phyloP scores from a whole-genome alignment of 805 yeast genomes.

The Cyberlindnera euphorbiiphila region DNA sequence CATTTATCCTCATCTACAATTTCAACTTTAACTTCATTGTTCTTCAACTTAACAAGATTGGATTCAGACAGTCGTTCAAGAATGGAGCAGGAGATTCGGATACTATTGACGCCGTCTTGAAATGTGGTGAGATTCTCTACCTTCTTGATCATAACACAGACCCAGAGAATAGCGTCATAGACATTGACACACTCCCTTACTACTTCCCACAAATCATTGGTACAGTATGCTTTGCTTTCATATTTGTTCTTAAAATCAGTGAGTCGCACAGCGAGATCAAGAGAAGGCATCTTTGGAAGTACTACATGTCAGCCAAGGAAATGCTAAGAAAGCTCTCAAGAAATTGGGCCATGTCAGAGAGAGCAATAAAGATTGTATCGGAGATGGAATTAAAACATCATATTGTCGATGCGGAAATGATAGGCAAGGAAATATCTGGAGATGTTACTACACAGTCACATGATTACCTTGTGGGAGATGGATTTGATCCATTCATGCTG shows the following conservation, averaged over 20 bases:
- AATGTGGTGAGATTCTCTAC: slow-evolving; percentile 14
- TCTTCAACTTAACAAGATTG: slow-evolving; percentile 24
- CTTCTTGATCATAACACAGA: neutral
- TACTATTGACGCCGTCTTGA: slow-evolving; percentile 17
- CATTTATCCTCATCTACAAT: slow-evolving; percentile 21
- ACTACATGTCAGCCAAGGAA: slow-evolving; percentile 1
- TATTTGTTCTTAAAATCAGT: slow-evolving; percentile 6
- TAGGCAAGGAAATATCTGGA: no score
- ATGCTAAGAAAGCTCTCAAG: neutral
- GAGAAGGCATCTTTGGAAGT: neutral
- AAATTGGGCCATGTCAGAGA: slow-evolving; percentile 3
- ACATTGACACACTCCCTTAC: slow-evolving; percentile 15
- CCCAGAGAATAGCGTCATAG: neutral
- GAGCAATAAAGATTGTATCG: neutral
- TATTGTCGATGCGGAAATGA: neutral
- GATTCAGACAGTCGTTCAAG: slow-evolving; percentile 13
- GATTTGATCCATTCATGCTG: neutral
- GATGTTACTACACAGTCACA: no score
- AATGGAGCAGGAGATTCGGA: slow-evolving; percentile 2
- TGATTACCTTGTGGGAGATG: no score
- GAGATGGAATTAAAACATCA: slow-evolving; percentile 1
- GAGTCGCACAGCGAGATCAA: no score
- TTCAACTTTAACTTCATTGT: slow-evolving; percentile 25
- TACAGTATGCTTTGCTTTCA: slow-evolving; percentile 11
- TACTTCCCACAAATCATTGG: slow-evolving; percentile 13